Conservation (phyloP, 371 early-diverging fungal genomes). For the Lichtheimia ornata region DNA sequence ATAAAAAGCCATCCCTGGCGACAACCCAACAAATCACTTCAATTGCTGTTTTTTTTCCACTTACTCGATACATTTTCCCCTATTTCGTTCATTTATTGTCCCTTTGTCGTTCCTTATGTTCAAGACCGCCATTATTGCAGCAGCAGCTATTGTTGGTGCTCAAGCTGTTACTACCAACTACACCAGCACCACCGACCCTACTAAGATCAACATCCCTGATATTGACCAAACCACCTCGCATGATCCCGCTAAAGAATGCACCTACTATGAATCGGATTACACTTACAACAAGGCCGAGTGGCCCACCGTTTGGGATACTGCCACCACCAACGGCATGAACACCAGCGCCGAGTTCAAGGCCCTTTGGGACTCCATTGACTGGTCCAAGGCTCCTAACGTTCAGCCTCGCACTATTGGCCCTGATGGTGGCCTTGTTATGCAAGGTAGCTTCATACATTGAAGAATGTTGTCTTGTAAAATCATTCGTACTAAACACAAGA, state of each 20-base stretch:
- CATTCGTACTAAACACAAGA: too few species aligned
- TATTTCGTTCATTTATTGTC: slow-evolving; percentile 11
- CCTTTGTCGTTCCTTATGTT: slow-evolving; percentile 17
- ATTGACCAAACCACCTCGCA: slow-evolving; percentile 38
- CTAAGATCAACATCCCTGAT: slow-evolving; percentile 38
- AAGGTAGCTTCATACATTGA: too few species aligned
- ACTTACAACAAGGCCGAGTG: slow-evolving; percentile 20
- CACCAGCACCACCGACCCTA: slow-evolving; percentile 23
- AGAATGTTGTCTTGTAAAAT: too few species aligned
- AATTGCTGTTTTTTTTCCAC: slow-evolving; percentile 5
- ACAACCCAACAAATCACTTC: not conserved
- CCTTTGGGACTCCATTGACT: slow-evolving; percentile 38
- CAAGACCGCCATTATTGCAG: slow-evolving; percentile 18
- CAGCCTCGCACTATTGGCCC: slow-evolving; percentile 20
- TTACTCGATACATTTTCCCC: slow-evolving; percentile 5
- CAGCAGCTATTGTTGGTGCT: slow-evolving; percentile 14
- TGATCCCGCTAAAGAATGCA: slow-evolving; percentile 23
- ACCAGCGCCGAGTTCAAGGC: slow-evolving; percentile 27
- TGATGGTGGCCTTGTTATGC: slow-evolving; percentile 24
- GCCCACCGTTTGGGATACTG: slow-evolving; percentile 31
- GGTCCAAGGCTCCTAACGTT: slow-evolving; percentile 45
- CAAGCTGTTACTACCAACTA: slow-evolving; percentile 29
- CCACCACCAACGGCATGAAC: slow-evolving; percentile 36
- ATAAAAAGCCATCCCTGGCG: not conserved
- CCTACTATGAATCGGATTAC: slow-evolving; percentile 17